phyloP scores from a whole-genome alignment of 331 rosid genomes.

The Acacia concinna region DNA sequence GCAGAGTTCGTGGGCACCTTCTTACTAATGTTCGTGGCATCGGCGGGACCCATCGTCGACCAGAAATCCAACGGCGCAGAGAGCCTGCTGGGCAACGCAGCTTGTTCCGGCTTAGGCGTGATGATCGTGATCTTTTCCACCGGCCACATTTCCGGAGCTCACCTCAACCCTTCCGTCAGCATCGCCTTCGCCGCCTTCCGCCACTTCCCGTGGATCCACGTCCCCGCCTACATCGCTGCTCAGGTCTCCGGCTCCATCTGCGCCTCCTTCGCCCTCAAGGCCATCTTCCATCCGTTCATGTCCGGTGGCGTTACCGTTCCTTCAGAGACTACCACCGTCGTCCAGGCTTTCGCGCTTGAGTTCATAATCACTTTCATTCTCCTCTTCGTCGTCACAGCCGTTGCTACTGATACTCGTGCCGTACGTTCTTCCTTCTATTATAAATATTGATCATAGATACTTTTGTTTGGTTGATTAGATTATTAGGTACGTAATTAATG shows the following conservation, averaged over 20 bases:
- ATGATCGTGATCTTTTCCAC: conserved; percentile 5
- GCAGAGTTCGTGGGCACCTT: conserved; percentile 18
- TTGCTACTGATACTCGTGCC: conserved; percentile 95
- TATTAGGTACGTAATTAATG: no score
- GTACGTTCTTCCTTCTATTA: conserved; percentile 18
- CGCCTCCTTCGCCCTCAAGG: conserved; percentile 20
- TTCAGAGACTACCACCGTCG: neutral
- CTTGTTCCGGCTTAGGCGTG: neutral
- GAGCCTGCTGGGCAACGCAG: neutral
- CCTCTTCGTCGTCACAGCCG: conserved; percentile 92
- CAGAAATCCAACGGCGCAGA: neutral
- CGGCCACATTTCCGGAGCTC: conserved; percentile 15
- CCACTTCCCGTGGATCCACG: conserved; percentile 2
- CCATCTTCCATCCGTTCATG: neutral
- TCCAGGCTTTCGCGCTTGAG: conserved; percentile 72
- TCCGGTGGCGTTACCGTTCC: neutral
- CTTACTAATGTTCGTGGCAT: neutral
- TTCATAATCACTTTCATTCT: conserved; percentile 80
- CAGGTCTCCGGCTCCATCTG: neutral
- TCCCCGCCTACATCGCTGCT: neutral
- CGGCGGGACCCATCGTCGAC: conserved; percentile 4
- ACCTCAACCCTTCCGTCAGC: conserved; percentile 1
- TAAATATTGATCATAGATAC: no score
- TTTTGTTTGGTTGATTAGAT: no score
- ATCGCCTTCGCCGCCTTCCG: conserved; percentile 14